Base-by-base conservation (phyloP, 441 rosid species). In the Biscutella laevigata region DNA sequence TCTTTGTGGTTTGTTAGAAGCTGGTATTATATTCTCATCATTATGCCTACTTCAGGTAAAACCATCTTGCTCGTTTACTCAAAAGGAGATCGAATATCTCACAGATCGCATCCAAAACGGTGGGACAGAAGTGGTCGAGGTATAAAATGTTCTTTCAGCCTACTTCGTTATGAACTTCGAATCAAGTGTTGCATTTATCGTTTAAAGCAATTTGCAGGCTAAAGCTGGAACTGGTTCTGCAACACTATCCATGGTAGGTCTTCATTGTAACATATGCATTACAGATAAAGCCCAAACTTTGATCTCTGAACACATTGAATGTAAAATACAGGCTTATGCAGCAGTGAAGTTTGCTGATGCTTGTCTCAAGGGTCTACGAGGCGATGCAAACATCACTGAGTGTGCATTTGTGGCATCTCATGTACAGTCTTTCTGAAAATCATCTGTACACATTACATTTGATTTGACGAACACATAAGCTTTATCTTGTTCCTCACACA, bases 171-270 rank as follows among this genome's bases (percentile, higher is more conserved):
- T 14, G 3, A 19, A 11, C 9, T 47, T 22, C 0, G 7, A 28
- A 15, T 17, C n/a, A 7, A 22, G 7, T 4, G 1, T 3, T 65
- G 12, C 11, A 11, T 29, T 59, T 17, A 59, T 3, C 1, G 9
- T 46, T 47, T 0, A 7, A 40, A 33, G 7, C 16, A 4, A 16
- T 45, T 53, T 64, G 63, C 75, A 91, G 98, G 98, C 98, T 52
- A 91, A 85, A 76, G 94, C 95, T 73, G 98, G 98, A 47, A 27
- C 95, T 33, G 98, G 96, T 62, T 91, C 98, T 41, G 98, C 98
- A 12, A 91, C 98, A 27, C 71, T 88, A 17, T 91, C 98, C 1
- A 91, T 91, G 98, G 98, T 88, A 57, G 33, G 82, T 69, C 19
- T 37, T 39, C 11, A 11, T 47, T 36, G 35, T 34, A 27, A 17